phyloP scores from a whole-genome alignment of 768 basidiomycete species.

The Kwoniella dejecticola region DNA sequence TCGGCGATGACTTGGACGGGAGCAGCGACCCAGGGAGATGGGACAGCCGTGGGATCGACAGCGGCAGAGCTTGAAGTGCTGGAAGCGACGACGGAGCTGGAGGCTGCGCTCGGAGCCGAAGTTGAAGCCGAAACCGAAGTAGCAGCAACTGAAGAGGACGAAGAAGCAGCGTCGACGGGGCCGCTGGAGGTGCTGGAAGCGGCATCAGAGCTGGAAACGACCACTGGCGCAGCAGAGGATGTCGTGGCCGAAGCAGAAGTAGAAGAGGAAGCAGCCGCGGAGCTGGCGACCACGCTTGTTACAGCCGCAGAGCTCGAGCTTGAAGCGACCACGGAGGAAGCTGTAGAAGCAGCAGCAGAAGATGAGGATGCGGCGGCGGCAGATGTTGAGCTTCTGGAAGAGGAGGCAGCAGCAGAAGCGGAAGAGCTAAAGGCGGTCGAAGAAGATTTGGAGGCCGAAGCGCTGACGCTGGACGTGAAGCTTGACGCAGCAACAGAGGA shows the following conservation, averaged over 20 bases:
- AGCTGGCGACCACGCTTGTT: neutral
- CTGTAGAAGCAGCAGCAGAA: neutral
- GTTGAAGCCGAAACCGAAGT: constrained; percentile 25
- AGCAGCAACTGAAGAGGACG: neutral
- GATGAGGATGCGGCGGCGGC: constrained; percentile 1
- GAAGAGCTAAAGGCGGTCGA: neutral
- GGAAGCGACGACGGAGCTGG: constrained; percentile 10
- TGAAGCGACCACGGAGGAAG: constrained; percentile 1
- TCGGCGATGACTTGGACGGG: constrained; percentile 25
- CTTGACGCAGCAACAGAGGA: neutral
- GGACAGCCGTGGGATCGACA: constrained; percentile 13
- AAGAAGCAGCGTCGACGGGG: neutral
- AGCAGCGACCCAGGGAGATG: constrained; percentile 21
- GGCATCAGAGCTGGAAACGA: constrained; percentile 23
- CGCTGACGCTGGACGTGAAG: neutral
- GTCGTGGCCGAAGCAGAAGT: constrained; percentile 22
- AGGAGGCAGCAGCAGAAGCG: neutral
- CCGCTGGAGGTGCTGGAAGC: neutral
- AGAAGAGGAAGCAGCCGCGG: constrained; percentile 6
- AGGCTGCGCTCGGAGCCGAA: constrained; percentile 18
- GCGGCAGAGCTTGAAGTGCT: constrained; percentile 21
- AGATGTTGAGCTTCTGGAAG: neutral
- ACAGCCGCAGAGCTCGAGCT: constrained; percentile 11
- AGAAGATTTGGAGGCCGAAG: neutral
- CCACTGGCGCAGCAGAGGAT: constrained; percentile 6